A percentile compares a stretch with the other conserved stretches of the same genome.
These are phyloP conservation scores for Gossypium rotundifolium DNA, from an alignment of 345 rosid species.

Conservation along the genomic window DNA sequence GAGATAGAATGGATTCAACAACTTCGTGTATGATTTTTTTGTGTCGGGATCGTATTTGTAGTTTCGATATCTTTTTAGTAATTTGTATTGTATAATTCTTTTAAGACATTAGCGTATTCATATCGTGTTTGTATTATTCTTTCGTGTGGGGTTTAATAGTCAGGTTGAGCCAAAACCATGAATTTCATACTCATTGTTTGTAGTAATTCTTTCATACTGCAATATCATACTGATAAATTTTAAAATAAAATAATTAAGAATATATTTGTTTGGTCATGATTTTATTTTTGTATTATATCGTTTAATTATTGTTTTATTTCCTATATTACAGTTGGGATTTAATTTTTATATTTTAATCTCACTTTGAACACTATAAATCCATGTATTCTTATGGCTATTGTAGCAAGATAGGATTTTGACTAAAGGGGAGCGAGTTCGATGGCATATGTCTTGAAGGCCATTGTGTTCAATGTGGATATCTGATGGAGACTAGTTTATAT, in stretches of 20 bases:
- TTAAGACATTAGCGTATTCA: neutral
- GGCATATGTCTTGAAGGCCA: too few relatives aligned
- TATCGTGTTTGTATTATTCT: neutral
- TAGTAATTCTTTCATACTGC: neutral
- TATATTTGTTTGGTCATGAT: neutral
- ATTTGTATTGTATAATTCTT: neutral
- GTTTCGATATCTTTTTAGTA: neutral
- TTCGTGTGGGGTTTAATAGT: neutral
- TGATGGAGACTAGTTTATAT: too few relatives aligned
- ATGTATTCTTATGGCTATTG: too few relatives aligned
- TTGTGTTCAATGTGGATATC: too few relatives aligned
- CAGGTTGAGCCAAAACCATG: neutral
- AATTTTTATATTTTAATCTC: too few relatives aligned
- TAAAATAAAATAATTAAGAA: neutral
- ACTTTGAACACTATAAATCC: too few relatives aligned
- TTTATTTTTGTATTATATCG: too few relatives aligned
- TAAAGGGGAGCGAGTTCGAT: too few relatives aligned
- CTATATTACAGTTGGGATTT: too few relatives aligned
- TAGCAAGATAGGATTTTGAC: too few relatives aligned
- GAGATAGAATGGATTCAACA: neutral
- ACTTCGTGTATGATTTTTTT: neutral
- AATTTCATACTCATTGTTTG: neutral
- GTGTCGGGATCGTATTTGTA: neutral
- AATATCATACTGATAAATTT: neutral
- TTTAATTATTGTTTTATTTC: too few relatives aligned